Conservation (phyloP, 345 rosid genomes). For the Carallia pectinifolia region DNA sequence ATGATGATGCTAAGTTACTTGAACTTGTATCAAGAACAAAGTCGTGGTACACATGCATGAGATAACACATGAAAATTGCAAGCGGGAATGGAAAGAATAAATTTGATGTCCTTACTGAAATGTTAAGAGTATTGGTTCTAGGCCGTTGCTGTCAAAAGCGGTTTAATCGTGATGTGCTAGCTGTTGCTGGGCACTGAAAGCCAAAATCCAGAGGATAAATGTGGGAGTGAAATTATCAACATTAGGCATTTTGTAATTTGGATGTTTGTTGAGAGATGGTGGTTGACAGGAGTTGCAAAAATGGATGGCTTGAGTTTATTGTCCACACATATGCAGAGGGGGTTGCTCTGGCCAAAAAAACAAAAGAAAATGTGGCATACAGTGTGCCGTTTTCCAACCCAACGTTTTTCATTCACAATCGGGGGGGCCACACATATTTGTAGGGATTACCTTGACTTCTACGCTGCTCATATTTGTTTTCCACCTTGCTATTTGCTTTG, state of each 20-base stretch:
- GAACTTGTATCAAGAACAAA: background rate
- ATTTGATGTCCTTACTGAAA: background rate
- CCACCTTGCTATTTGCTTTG: too few species aligned
- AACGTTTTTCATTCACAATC: background rate
- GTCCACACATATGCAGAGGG: too few species aligned
- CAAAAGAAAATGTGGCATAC: conserved; percentile 18
- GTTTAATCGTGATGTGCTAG: too few species aligned
- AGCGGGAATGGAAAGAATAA: background rate
- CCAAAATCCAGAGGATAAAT: background rate
- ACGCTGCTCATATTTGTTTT: too few species aligned
- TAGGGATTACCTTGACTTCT: too few species aligned
- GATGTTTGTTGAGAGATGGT: background rate
- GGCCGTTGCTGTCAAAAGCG: background rate
- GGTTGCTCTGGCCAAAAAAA: too few species aligned
- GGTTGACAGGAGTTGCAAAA: background rate
- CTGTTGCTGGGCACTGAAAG: too few species aligned
- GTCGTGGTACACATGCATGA: background rate
- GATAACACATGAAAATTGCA: background rate
- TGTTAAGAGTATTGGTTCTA: too few species aligned
- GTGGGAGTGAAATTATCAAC: background rate
- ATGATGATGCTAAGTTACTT: too few species aligned
- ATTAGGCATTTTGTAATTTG: background rate
- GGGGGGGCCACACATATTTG: too few species aligned
- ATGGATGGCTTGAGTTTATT: conserved; percentile 7
- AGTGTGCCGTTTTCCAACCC: background rate